Base-by-base conservation (phyloP, 2,329 filamentous ascomycete genomes). In the Alternaria rosae region DNA sequence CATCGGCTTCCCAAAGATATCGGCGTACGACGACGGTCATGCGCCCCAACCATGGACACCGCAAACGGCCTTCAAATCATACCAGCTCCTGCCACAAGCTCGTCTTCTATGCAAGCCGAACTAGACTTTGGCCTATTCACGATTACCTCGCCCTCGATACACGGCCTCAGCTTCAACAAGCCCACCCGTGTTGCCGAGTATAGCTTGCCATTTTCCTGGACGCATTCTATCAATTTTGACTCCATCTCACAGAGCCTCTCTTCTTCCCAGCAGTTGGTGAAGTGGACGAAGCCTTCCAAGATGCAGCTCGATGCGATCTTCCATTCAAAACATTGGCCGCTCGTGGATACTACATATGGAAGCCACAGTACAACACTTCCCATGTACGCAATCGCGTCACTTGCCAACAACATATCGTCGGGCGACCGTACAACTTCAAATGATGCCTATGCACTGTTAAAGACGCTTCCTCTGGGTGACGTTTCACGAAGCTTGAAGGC, bases 41-140 rank as follows among this genome's bases (percentile, higher is more conserved):
- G 15, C 15, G 32, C 32, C 1, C 43, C 23, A 5, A 6, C 21
- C 21, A 44, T 44, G 1, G 21, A 44, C 21, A 0, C 42, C 2
- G 20, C 42, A 7, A 44, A 44, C 21, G 21, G 42, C 7, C 42
- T 44, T 44, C 8, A 3, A 25, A 10, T 44, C 8, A 3, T n/a
- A 11, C 21, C 13, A 4, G 4, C 8, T 11, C 13, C 13, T 45
- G 4, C 7, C 3, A 9, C 21, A 26, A n/a, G 2, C 8, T 25
- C 21, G 1, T n/a, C 23, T 4, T 26, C 21, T 9, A 25, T 9
- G 11, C 42, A 44, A 44, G 1, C 2, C 4, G 7, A 25, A n/a
- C 0, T 12, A 1, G 21, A 25, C 42, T 6, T n/a, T 15, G 7
- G 23, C 0, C 12, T 25, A 3, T 0, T 4, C 15, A 44, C 6